phyloP scores from a whole-genome alignment of 805 yeast genomes.

The Torulaspora maleeae region DNA sequence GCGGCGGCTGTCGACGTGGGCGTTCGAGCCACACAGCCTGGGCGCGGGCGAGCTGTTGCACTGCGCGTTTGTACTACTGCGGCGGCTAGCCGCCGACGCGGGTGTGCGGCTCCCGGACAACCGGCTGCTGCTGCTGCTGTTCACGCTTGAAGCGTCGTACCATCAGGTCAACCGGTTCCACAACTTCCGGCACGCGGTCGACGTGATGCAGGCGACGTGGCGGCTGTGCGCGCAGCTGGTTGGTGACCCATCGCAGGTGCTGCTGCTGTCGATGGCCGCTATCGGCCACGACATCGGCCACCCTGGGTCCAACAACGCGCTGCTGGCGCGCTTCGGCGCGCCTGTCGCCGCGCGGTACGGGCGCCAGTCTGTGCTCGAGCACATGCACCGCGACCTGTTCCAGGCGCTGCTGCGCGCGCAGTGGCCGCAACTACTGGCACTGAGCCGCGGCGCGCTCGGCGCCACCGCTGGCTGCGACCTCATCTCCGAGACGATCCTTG shows the following conservation, averaged over 20 bases:
- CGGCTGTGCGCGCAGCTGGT: constrained; percentile 40
- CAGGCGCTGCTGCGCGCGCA: constrained; percentile 46
- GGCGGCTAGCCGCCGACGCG: constrained; percentile 19
- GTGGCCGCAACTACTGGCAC: constrained; percentile 41
- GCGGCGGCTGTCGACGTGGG: constrained; percentile 26
- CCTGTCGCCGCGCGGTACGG: constrained; percentile 61
- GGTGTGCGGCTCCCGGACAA: constrained; percentile 35
- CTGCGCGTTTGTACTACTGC: constrained; percentile 27
- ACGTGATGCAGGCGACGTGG: constrained; percentile 87
- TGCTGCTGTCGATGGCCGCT: constrained; percentile 71
- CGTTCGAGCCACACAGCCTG: constrained; percentile 30
- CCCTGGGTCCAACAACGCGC: constrained; percentile 88
- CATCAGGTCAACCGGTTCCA: constrained; percentile 87
- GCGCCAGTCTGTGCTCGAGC: constrained; percentile 71
- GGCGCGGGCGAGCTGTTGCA: constrained; percentile 27
- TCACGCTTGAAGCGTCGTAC: constrained; percentile 71
- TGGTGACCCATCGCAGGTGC: constrained; percentile 41
- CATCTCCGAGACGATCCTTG: constrained; percentile 43
- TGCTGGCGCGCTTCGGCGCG: constrained; percentile 53
- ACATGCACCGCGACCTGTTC: constrained; percentile 71
- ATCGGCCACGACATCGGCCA: constrained; percentile 95
- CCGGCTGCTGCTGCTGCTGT: constrained; percentile 53
- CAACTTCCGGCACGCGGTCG: constrained; percentile 92
- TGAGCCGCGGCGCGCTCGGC: constrained; percentile 13
- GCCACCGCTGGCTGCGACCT: constrained; percentile 12